These are phyloP conservation scores for Amesomyces nigricolor DNA, from an alignment of 2,329 filamentous ascomycete species.

Conservation along the genomic window DNA sequence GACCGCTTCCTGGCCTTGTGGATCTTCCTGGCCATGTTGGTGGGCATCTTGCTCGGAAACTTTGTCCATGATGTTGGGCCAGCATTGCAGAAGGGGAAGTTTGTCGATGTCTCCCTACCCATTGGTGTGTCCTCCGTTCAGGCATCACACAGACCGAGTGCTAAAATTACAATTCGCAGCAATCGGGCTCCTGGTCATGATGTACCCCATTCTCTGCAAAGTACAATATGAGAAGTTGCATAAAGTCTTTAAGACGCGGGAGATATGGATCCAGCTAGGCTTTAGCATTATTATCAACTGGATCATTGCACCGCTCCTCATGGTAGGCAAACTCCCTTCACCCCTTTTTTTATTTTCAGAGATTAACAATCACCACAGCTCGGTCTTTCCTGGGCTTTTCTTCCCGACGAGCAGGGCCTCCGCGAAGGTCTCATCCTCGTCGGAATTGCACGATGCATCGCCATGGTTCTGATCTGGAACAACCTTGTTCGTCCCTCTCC, in stretches of 20 bases:
- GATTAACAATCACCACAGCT: constrained; percentile 53
- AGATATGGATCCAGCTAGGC: constrained; percentile 71
- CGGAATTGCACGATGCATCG: constrained; percentile 78
- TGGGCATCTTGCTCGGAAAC: constrained; percentile 72
- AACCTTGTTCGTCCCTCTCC: constrained; percentile 1
- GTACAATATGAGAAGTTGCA: constrained; percentile 73
- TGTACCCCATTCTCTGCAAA: constrained; percentile 90
- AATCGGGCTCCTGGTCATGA: constrained; percentile 80
- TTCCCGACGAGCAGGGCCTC: constrained; percentile 53
- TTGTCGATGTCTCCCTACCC: constrained; percentile 47
- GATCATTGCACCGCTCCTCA: constrained; percentile 75
- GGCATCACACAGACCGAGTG: too few species aligned
- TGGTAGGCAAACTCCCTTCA: constrained; percentile 47
- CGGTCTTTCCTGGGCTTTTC: constrained; percentile 76
- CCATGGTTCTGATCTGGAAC: constrained; percentile 67
- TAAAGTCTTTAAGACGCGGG: constrained; percentile 52
- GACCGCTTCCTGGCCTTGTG: constrained; percentile 62
- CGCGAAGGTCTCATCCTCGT: constrained; percentile 72
- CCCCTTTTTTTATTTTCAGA: background rate
- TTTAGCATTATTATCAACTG: constrained; percentile 77
- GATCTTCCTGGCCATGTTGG: constrained; percentile 73
- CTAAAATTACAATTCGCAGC: constrained; percentile 40
- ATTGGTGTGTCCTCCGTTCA: constrained; percentile 29
- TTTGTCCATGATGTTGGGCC: constrained; percentile 59
- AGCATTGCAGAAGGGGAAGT: constrained; percentile 62